These are phyloP conservation scores for Clarireedia hainanense DNA, from an alignment of 2,329 filamentous ascomycete genomes.

Conservation along the genomic window DNA sequence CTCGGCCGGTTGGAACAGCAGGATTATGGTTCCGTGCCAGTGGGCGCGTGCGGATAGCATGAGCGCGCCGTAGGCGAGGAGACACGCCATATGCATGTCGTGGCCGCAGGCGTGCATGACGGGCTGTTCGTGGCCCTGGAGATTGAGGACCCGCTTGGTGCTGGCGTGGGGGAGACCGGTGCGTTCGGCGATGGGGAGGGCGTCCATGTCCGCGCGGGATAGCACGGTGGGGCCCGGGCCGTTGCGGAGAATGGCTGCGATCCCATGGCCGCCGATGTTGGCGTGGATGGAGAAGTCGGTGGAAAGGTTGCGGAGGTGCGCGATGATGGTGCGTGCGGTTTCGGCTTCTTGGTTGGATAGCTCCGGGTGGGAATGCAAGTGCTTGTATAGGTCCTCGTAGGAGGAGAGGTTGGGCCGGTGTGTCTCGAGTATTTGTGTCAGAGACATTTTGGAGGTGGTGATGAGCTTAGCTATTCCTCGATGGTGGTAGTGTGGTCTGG, in stretches of 20 bases:
- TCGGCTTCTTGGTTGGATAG: constrained; percentile 5
- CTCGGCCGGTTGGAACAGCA: constrained; percentile 61
- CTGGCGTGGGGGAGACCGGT: constrained; percentile 50
- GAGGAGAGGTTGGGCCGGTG: not conserved
- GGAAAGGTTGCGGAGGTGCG: not conserved
- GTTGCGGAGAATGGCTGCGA: constrained; percentile 48
- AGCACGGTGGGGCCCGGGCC: constrained; percentile 46
- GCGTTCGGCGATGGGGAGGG: constrained; percentile 46
- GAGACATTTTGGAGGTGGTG: not conserved
- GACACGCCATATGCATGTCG: constrained; percentile 52
- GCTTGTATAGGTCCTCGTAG: constrained; percentile 7
- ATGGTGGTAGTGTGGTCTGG: too few species aligned
- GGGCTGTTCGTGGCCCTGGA: constrained; percentile 41
- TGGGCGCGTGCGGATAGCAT: constrained; percentile 34
- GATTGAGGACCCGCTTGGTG: constrained; percentile 24
- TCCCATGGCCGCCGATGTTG: constrained; percentile 49
- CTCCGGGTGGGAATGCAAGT: constrained; percentile 5
- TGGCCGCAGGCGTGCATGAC: constrained; percentile 65
- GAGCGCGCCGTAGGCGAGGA: constrained; percentile 46
- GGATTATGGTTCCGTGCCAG: constrained; percentile 56
- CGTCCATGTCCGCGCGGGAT: constrained; percentile 56
- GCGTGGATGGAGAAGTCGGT: constrained; percentile 36
- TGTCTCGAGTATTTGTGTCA: not conserved
- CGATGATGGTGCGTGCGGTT: not conserved
- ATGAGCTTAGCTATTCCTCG: too few species aligned